Evolutionary conservation across 2,329 filamentous ascomycete species (phyloP).

Genomic region (Pseudogymnoascus sp.): DNA sequence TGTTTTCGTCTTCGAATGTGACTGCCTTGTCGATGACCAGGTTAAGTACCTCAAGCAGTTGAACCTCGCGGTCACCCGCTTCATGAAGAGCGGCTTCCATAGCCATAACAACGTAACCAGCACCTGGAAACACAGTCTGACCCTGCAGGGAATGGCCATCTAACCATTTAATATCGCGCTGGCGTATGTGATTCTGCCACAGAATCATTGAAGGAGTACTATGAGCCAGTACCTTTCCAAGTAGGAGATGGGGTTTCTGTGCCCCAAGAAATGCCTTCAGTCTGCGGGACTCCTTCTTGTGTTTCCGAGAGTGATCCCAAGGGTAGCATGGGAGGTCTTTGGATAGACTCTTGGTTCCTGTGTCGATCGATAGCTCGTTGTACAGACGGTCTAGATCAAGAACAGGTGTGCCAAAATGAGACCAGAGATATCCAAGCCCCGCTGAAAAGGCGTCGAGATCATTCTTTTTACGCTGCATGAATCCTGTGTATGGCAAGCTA

Average conservation of each 20-base stretch:
- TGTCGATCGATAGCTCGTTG: constrained; percentile 21
- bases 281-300: constrained; percentile 43
- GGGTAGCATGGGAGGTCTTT: constrained; percentile 41
- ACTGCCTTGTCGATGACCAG: constrained; percentile 15
- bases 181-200: no score
- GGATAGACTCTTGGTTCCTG: constrained; percentile 22
- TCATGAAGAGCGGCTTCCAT: constrained; percentile 34
- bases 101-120: constrained; percentile 41
- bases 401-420: constrained; percentile 4
- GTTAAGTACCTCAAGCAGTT: constrained; percentile 10
- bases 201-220: no score
- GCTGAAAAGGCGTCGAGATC: constrained; percentile 14
- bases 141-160: not conserved
- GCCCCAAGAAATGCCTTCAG: not conserved
- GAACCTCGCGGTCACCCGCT: no score
- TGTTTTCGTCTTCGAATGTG: constrained; percentile 10
- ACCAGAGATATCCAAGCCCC: not conserved
- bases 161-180: not conserved
- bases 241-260: not conserved
- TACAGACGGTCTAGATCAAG: constrained; percentile 13
- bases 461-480: constrained; percentile 13
- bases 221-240: no score
- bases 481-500: not conserved
- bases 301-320: constrained; percentile 45
- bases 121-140: constrained; percentile 36